A percentile compares a stretch with the other conserved stretches of the same genome.
Conservation (phyloP, 73 alveolate genomes). For the Paramecium biaurelia region DNA sequence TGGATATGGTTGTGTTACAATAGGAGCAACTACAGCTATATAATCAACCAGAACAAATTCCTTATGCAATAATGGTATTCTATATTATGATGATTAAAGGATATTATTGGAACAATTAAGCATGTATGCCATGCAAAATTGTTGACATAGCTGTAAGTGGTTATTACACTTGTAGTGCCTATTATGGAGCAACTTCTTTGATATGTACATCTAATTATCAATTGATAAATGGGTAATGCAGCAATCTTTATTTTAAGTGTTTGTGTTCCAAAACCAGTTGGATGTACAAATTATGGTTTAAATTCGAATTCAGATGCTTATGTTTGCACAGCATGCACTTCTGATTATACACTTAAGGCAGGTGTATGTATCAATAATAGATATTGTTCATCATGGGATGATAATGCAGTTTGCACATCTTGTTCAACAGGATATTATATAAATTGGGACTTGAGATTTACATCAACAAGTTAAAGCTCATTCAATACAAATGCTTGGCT, state of each 20-base stretch:
- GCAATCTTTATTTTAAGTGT: not conserved
- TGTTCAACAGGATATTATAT: not conserved
- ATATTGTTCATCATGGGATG: not conserved
- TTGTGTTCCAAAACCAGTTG: not conserved
- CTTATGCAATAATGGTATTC: not conserved
- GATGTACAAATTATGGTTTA: not conserved
- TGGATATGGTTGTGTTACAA: not conserved
- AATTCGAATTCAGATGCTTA: not conserved
- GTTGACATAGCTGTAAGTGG: not conserved
- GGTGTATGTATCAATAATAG: not conserved
- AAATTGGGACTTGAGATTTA: not conserved
- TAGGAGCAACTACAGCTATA: not conserved
- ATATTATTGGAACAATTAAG: not conserved
- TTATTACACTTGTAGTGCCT: not conserved
- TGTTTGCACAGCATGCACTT: not conserved
- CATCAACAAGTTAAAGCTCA: not conserved
- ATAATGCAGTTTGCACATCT: not conserved
- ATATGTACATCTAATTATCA: not conserved
- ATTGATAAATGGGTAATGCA: not conserved
- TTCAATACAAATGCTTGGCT: not conserved
- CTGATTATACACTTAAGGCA: not conserved
- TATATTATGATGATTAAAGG: not conserved
- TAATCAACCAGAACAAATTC: not conserved
- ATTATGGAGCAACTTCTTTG: not conserved
- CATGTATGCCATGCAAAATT: not conserved